These are phyloP conservation scores for Fistulinella cinereoalba DNA, from an alignment of 1,284 basidiomycete genomes.

Conservation along the genomic window DNA sequence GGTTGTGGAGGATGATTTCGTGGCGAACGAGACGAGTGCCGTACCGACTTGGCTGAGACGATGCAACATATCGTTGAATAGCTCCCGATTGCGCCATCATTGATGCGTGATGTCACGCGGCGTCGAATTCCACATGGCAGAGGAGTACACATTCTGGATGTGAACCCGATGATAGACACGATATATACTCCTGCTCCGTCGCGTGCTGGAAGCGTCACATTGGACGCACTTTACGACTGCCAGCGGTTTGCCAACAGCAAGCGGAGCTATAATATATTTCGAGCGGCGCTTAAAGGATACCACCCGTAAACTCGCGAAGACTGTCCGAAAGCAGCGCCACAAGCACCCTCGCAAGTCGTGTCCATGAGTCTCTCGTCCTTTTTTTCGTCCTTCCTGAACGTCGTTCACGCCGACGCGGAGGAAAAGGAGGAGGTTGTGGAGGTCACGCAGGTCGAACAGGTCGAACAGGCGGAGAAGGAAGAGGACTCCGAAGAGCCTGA, in stretches of 20 bases:
- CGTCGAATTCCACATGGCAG: neutral
- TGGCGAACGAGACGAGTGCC: slow-evolving; percentile 21
- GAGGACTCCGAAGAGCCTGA: slow-evolving; percentile 84
- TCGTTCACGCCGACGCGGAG: slow-evolving; percentile 57
- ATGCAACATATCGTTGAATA: slow-evolving; percentile 23
- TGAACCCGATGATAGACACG: no score
- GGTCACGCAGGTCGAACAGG: slow-evolving; percentile 24
- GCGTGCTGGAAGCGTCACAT: no score
- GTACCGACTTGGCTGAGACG: slow-evolving; percentile 22
- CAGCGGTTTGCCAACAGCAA: neutral
- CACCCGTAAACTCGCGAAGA: slow-evolving; percentile 28
- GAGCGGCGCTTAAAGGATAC: slow-evolving; percentile 21
- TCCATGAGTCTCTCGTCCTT: slow-evolving; percentile 53
- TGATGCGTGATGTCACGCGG: neutral
- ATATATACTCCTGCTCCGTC: no score
- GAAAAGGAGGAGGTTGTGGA: slow-evolving; percentile 40
- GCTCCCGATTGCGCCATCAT: neutral
- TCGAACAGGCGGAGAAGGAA: slow-evolving; percentile 44
- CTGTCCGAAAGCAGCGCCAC: slow-evolving; percentile 3
- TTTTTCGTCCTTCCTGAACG: slow-evolving; percentile 61
- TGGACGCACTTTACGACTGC: no score
- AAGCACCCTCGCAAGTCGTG: slow-evolving; percentile 15
- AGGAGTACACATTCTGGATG: no score
- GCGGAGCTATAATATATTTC: slow-evolving; percentile 9
- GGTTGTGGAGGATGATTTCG: slow-evolving; percentile 13